phyloP scores from a whole-genome alignment of 2,329 filamentous ascomycete species.

The Amylocarpus encephaloides region DNA sequence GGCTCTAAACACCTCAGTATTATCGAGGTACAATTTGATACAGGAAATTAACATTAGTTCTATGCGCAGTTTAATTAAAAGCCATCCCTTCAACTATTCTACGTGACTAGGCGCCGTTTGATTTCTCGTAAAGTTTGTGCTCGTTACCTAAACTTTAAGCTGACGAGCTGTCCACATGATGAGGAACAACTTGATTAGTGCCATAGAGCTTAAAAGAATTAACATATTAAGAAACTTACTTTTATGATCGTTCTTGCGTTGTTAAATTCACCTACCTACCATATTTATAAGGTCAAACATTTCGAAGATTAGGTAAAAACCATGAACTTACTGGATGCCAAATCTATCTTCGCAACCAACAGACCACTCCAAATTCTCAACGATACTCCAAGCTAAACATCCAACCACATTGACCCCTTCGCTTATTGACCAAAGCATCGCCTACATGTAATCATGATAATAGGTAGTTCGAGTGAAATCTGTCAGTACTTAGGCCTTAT shows the following conservation, averaged over 20 bases:
- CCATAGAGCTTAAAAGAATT: slow-evolving; percentile 26
- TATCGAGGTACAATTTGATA: too few relatives aligned
- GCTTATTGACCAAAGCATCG: slow-evolving; percentile 60
- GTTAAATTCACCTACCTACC: slow-evolving; percentile 20
- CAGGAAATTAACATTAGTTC: too few relatives aligned
- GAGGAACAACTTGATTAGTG: slow-evolving; percentile 23
- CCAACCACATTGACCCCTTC: slow-evolving; percentile 73
- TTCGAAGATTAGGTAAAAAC: neutral
- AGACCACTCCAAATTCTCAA: slow-evolving; percentile 53
- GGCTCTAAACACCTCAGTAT: too few relatives aligned
- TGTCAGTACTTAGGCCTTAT: slow-evolving; percentile 48
- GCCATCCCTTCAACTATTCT: too few relatives aligned
- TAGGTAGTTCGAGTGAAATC: slow-evolving; percentile 76
- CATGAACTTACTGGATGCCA: slow-evolving; percentile 21
- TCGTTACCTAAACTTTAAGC: too few relatives aligned
- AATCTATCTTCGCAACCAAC: slow-evolving; percentile 21
- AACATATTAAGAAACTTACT: slow-evolving; percentile 28
- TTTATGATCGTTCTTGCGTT: slow-evolving; percentile 27
- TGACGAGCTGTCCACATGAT: slow-evolving; percentile 9
- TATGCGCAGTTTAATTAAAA: too few relatives aligned
- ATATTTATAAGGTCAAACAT: neutral
- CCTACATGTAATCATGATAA: slow-evolving; percentile 68
- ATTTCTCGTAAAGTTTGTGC: too few relatives aligned
- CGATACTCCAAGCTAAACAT: slow-evolving; percentile 81
- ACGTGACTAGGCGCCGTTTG: too few relatives aligned